These are phyloP conservation scores for Henckelia pumila DNA, from an alignment of 257 asterid species.

Conservation along the genomic window DNA sequence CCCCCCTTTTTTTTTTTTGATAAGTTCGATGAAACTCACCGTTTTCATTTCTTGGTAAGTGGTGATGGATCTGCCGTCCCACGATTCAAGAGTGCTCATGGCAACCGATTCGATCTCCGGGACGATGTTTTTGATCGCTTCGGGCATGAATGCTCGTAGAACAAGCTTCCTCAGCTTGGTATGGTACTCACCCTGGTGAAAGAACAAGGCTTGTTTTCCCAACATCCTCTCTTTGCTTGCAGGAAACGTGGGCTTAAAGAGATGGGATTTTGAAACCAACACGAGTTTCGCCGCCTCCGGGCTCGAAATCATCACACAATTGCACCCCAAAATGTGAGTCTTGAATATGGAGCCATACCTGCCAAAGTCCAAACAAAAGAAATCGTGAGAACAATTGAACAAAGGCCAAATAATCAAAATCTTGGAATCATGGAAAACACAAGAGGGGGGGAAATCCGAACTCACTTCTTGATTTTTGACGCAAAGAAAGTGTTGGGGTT, in stretches of 20 bases:
- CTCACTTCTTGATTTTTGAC: slow-evolving; percentile 69
- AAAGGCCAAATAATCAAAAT: not conserved
- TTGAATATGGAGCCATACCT: slow-evolving; percentile 85
- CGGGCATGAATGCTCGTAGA: slow-evolving; percentile 68
- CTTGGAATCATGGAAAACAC: not conserved
- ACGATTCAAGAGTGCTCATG: slow-evolving; percentile 33
- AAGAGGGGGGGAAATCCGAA: not conserved
- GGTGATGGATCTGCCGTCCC: slow-evolving; percentile 61
- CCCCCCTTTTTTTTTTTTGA: slow-evolving; percentile 1
- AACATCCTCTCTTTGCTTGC: slow-evolving; percentile 79
- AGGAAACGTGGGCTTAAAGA: slow-evolving; percentile 80
- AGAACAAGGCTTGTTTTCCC: slow-evolving; percentile 75
- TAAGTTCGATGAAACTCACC: slow-evolving; percentile 29
- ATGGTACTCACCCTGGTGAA: slow-evolving; percentile 72
- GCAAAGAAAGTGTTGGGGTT: slow-evolving; percentile 76
- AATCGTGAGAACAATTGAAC: not conserved
- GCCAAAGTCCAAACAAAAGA: not conserved
- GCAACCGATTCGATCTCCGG: slow-evolving; percentile 51
- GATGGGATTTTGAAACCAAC: slow-evolving; percentile 57
- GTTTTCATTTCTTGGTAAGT: slow-evolving; percentile 83
- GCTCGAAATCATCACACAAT: slow-evolving; percentile 73
- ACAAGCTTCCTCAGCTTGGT: slow-evolving; percentile 63
- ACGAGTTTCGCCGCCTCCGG: slow-evolving; percentile 67
- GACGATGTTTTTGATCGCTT: slow-evolving; percentile 53
- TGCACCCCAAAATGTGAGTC: slow-evolving; percentile 68